These are phyloP conservation scores for Auricularia sp. DNA, from an alignment of 768 basidiomycete genomes.

Conservation along the genomic window DNA sequence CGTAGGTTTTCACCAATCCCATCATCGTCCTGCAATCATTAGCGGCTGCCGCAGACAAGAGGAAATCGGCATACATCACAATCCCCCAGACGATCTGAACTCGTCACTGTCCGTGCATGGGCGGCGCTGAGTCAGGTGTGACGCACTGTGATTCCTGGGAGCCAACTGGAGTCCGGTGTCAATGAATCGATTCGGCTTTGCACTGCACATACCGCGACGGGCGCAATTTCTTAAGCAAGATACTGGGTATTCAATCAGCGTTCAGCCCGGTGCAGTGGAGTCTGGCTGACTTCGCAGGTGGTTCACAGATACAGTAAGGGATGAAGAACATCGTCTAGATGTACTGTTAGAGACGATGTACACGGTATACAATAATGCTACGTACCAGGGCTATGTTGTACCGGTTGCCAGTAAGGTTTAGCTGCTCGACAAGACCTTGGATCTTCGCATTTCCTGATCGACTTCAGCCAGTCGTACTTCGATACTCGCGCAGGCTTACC, in stretches of 20 bases:
- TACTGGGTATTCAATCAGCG: constrained; percentile 10
- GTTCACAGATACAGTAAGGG: constrained; percentile 43
- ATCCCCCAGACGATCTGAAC: constrained; percentile 52
- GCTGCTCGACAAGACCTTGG: constrained; percentile 48
- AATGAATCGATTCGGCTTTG: neutral
- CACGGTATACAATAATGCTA: neutral
- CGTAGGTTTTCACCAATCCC: constrained; percentile 60
- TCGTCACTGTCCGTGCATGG: neutral
- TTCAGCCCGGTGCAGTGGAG: neutral
- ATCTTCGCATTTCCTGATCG: constrained; percentile 53
- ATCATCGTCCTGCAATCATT: constrained; percentile 41
- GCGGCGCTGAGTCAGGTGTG: neutral
- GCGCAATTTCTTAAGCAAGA: constrained; percentile 52
- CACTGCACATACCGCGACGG: constrained; percentile 42
- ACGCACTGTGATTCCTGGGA: constrained; percentile 54
- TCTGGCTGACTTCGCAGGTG: constrained; percentile 52
- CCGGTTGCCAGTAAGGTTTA: constrained; percentile 45
- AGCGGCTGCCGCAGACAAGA: too few species aligned
- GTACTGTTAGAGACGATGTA: neutral
- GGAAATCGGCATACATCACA: constrained; percentile 36
- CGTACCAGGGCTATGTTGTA: constrained; percentile 60
- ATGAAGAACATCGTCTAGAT: constrained; percentile 61
- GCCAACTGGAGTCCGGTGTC: constrained; percentile 33
- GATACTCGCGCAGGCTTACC: constrained; percentile 24
- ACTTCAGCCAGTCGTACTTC: neutral